Conservation (phyloP, 129 eudicot species). For the Escallonia rubra region DNA sequence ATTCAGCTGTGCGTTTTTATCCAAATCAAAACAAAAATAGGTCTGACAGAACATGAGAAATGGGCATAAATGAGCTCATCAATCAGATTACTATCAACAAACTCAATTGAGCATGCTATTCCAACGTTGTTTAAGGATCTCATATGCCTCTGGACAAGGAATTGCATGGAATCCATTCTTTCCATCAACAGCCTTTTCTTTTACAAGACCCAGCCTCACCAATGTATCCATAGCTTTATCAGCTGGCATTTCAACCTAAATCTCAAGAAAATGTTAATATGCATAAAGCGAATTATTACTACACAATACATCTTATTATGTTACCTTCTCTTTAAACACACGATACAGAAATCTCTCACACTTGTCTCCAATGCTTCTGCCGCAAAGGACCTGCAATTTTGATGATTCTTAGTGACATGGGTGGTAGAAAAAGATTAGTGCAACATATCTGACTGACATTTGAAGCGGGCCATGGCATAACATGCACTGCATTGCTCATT, state of each 20-base stretch:
- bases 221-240: constrained; percentile 75
- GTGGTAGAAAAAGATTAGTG: not conserved
- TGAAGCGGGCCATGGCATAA: too few relatives aligned
- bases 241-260: constrained; percentile 83
- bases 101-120: constrained; percentile 33
- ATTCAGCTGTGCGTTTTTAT: too few relatives aligned
- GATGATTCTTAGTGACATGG: not conserved
- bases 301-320: not conserved
- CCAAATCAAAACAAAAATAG: too few relatives aligned
- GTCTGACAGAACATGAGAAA: too few relatives aligned
- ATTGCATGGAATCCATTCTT: constrained; percentile 44
- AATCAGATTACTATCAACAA: not conserved
- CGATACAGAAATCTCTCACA: constrained; percentile 77
- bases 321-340: constrained; percentile 68
- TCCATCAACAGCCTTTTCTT: constrained; percentile 35
- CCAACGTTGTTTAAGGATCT: constrained; percentile 70
- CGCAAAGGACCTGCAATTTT: constrained; percentile 46
- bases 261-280: not conserved
- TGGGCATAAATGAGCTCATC: too few relatives aligned
- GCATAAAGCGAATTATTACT: not conserved
- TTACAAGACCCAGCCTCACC: constrained; percentile 65
- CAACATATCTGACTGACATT: not conserved
- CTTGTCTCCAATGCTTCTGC: constrained; percentile 44
- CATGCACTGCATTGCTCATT: too few relatives aligned
- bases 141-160: constrained; percentile 50